Base-by-base conservation (phyloP, 1,139 yeast genomes). In the Zygosaccharomyces sapae region DNA sequence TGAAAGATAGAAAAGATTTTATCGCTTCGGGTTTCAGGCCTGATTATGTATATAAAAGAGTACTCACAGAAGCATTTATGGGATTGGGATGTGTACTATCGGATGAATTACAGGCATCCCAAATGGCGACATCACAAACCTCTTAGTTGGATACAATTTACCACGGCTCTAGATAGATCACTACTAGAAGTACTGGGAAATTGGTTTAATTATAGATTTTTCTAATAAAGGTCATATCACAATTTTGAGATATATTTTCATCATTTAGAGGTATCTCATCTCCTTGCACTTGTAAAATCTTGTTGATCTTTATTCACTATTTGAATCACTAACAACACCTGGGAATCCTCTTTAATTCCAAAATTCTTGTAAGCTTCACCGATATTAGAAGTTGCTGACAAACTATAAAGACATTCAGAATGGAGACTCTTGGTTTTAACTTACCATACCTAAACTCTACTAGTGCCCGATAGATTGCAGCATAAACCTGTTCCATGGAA, bases 11-110 rank as follows among this genome's bases (percentile, higher is more conserved):
- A 62, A 77, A 79, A 48, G 87, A 83, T 54, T 88, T 76, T 61
- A 74, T 78, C 57, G 97, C 96, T 1, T 83, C 95, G 16, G 98
- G 98, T 1, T 89, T 90, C 77, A 76, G 82, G 53, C 70, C 86
- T 33, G 78, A 79, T 44, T 72, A 71, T 29, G 90, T 86, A 12
- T 86, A 83, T 61, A 81, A 81, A 56, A 78, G 94, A 56, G 83
- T 94, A 4, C 70, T 92, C 46, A 86, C 86, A 51, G 94, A 86
- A 56, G 97, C 97, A 8, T 90, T 90, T 59, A 79, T 83, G 70
- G 97, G 97, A 0, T 71, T 92, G 50, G 90, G 88, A 16, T 88
- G 96, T 65, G 75, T 82, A 49, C 77, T 92, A 37, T 83, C 79
- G 45, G 73, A 72, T 48, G 97, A 89, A 59, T 82, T 84, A 41